Base-by-base conservation (phyloP, 768 basidiomycete genomes). In the Auricularia auricula-judae region DNA sequence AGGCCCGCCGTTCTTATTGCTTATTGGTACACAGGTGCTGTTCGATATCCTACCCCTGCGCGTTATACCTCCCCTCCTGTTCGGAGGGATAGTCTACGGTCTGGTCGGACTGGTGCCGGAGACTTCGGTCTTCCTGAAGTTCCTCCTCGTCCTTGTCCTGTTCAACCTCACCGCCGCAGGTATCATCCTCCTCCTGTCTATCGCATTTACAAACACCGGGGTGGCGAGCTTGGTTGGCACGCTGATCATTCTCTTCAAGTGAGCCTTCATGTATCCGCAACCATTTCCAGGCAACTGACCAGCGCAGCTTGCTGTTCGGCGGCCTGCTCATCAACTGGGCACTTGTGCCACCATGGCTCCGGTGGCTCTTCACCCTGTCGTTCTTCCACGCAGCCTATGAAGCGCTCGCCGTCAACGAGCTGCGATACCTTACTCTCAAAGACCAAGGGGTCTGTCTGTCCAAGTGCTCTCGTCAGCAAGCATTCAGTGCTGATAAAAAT, bases 371-470 rank as follows among this genome's bases (percentile, higher is more conserved):
- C 72, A 93, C 88, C 0, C 71, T 91, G 4, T 97, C 94, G 4
- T 98, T 98, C 82, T 99, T 97, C 87, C 97, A 99, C 77, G 96
- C 97, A 21, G 97, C 92, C 0, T 98, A 94, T 68, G 97, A 99
- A 76, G 95, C 91, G 0, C 82, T 99, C 43, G 87, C 95, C 21
- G 97, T 99, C 65, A 99, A 98, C 72, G 97, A 99, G 74, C 79
- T 99, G 64, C 81, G 95, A 61, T 98, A 97, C 75, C 77, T 98
- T 29, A 91, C 94, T 71, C 78, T 99, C 43, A 93, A 92, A 73
- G 93, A 99, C 72, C 83, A 87, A 68, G 91, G 89, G 80, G 91
- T 92, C 63, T 64, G 85, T 68, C 39, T 36, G 21, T 35, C 42
- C 34, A 8, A 42, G 8, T 42, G 7, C 8, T 29, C 29, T 29